phyloP scores from a whole-genome alignment of 257 asterid genomes.

The Jasminum sambac region DNA sequence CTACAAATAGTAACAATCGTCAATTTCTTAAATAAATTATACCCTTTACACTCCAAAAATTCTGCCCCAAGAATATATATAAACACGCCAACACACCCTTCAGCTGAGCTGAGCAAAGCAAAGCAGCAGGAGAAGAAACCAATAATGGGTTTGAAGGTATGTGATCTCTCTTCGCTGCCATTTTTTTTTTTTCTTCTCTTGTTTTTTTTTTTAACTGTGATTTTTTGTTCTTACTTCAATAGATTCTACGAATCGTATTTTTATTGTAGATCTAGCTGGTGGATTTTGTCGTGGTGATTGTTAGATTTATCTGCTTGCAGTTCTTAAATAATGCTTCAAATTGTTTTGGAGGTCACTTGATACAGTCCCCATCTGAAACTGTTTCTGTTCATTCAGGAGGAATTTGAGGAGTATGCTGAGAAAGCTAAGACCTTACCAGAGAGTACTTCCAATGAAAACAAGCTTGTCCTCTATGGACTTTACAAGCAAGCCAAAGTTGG shows the following conservation, averaged over 20 bases:
- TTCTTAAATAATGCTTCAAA: neutral
- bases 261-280: constrained; percentile 16
- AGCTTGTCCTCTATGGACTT: constrained; percentile 82
- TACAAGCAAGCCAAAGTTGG: constrained; percentile 85
- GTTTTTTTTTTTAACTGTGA: neutral
- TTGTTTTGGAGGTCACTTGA: constrained; percentile 1
- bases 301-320: neutral
- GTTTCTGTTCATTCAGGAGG: constrained; percentile 55
- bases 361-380: neutral
- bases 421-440: constrained; percentile 87
- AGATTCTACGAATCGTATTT: neutral
- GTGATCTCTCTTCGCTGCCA: neutral
- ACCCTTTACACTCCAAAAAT: neutral
- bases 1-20: no score
- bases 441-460: constrained; percentile 59
- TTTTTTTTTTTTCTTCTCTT: neutral
- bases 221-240: neutral
- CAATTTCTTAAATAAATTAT: neutral
- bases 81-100: neutral
- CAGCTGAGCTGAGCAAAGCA: constrained; percentile 20
- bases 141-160: constrained; percentile 50
- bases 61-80: constrained; percentile 30
- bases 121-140: neutral
- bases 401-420: constrained; percentile 85
- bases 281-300: neutral